Evolutionary conservation across 1,284 basidiomycete species (phyloP), one percentile per base, ranked within the genome.

Genomic region (Malassezia dermatis): DNA sequence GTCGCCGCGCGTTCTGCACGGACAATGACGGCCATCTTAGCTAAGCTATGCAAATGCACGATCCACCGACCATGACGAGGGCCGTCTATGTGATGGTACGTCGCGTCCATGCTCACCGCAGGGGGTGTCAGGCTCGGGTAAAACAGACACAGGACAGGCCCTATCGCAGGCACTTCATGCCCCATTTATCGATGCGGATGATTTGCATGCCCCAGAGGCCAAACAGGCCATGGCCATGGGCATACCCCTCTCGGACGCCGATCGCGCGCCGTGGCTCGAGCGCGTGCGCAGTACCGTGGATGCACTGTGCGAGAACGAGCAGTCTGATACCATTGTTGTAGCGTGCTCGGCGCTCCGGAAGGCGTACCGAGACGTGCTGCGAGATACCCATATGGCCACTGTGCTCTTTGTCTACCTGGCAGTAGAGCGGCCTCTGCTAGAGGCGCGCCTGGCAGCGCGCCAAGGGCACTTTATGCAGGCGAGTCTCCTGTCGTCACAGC

Each of bases 181-280:
- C 51, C 83, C 88, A 0, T 93, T 88, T 76, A 78, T 89, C 59
- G 91, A 95, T 69, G 91, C 86, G 32, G 90, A 95, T 74, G 83
- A 86, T 57, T 79, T 94, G 28, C 91, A 95, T 71, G 86, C 89
- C 0, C 69, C 78, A n/a, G 75, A 80, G 7, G 93, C 93, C 75
- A 81, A 91, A 45, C 83, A 81, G 30, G 94, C 94, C 79, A 94
- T 95, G 89, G 79, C 83, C 3, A 69, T 76, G 1, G 88, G 89
- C 0, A 77, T 78, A 15, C 84, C 89, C 0, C 77, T 96, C 56
- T 84, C 78, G 1, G 90, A 95, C 71, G 80, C 53, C 4, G 75
- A 94, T 71, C 83, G 89, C 26, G 78, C 82, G 59, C 89, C 89
- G 0, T 95, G 90, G 90, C 80, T 95, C 6, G 80, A 80, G 51